Percentiles rank a stretch among this genome's conserved stretches.
These are phyloP conservation scores for Sphagnum tenellum DNA, from an alignment of 225 moss, liverwort and hornwort species.

Conservation along the genomic window DNA sequence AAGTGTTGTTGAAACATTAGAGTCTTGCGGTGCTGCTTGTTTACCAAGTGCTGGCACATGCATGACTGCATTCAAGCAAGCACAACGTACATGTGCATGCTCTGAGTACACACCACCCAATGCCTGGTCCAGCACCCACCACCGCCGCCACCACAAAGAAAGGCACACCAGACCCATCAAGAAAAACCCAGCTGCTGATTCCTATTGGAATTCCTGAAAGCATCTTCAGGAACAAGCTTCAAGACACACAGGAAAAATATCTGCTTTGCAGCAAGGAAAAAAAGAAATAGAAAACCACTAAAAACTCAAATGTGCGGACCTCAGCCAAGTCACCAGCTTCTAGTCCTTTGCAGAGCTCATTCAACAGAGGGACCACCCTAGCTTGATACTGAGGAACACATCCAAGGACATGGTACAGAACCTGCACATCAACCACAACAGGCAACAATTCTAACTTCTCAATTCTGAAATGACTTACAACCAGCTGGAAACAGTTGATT, in stretches of 20 bases:
- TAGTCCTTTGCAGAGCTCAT: constrained; percentile 76
- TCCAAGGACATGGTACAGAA: constrained; percentile 83
- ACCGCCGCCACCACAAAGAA: not conserved
- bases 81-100: constrained; percentile 60
- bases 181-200: too few species aligned
- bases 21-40: constrained; percentile 27
- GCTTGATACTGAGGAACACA: constrained; percentile 70
- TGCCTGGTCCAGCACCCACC: constrained; percentile 32
- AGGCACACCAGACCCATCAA: not conserved
- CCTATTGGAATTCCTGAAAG: too few species aligned
- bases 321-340: constrained; percentile 52
- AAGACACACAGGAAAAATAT: not conserved
- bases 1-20: constrained; percentile 49
- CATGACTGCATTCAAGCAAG: constrained; percentile 72
- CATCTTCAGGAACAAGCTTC: not conserved
- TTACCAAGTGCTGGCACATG: constrained; percentile 59
- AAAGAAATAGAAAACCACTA: too few species aligned
- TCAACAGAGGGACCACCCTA: constrained; percentile 54
- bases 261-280: not conserved
- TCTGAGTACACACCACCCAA: constrained; percentile 81
- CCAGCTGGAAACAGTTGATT: not conserved
- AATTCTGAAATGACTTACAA: not conserved
- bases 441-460: not conserved
- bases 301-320: constrained; percentile 23
- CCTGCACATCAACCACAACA: constrained; percentile 27